Base-by-base conservation (phyloP, 2,329 filamentous ascomycete genomes). In the Cladobotryum mycophilum region DNA sequence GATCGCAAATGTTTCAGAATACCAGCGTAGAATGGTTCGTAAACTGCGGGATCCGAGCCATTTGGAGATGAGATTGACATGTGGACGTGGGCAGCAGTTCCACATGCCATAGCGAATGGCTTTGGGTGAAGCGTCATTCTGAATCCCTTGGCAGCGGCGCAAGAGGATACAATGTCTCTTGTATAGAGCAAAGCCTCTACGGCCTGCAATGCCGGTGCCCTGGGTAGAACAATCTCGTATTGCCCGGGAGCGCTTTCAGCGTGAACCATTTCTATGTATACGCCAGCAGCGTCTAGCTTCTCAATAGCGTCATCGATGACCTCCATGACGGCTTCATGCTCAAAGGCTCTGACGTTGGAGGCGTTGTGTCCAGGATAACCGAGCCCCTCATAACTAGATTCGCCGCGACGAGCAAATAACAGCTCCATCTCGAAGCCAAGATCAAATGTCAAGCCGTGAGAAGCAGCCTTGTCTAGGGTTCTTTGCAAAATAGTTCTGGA, bases 351-450 rank as follows among this genome's bases (percentile, higher is more conserved):
- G 41, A 85, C 76, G 15, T 81, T 78, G 0, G 81, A 84, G 86
- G 86, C 92, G 1, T 35, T 43, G 38, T 48, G 46, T 15, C 45
- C 45, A n/a, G 36, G 45, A 17, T 17, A 22, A 4, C 35, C 34
- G 14, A 47, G n/a, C 11, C 15, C 13, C 20, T 47, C 35, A 83
- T 82, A 59, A 92, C 87, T 1, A 42, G 76, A 74, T 7, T 77
- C 78, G n/a, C 76, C 63, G 5, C 75, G 75, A 38, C 76, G 75
- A 56, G 92, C 71, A 56, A 95, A 83, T 1, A 88, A 76, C 9
- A 93, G 80, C 66, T 95, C 89, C 38, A 95, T 81, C 65, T 95
- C 89, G 57, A 93, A 95, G 0, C 89, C 89, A 14, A 89, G 67
- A 0, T 84, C 72, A 44, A 90, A 81, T 3, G 74, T 67, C 2